Percentiles rank a stretch among this genome's conserved stretches.
Conservation (phyloP, 345 rosid species). For the Dipteronia sinensis region DNA sequence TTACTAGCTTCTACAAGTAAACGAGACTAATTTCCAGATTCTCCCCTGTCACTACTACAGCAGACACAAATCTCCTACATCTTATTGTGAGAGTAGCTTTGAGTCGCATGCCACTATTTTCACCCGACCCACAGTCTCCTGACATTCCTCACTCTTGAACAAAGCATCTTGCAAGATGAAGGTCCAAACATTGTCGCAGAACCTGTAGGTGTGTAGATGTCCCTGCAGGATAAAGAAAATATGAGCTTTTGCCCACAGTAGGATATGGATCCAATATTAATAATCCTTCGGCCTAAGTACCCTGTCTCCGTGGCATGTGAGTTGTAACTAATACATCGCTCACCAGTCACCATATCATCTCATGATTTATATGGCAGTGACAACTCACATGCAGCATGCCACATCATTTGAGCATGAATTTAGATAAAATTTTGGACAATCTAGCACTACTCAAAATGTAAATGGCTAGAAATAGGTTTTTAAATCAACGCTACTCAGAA, state of each 20-base stretch:
- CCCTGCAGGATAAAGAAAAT: conserved; percentile 53
- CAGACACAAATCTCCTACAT: conserved; percentile 11
- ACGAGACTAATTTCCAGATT: conserved; percentile 3
- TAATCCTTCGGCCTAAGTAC: background rate
- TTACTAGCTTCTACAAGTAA: conserved; percentile 11
- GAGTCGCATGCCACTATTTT: conserved; percentile 99
- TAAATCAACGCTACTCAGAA: background rate
- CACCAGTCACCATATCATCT: no score
- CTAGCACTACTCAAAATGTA: no score
- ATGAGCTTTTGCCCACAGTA: background rate
- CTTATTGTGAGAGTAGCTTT: conserved; percentile 81
- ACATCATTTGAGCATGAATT: background rate
- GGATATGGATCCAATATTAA: background rate
- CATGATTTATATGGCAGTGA: background rate
- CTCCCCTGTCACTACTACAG: conserved; percentile 18
- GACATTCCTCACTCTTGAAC: conserved; percentile 71
- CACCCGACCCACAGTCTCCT: conserved; percentile 70
- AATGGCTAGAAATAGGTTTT: background rate
- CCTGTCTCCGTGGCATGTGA: background rate
- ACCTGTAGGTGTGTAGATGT: conserved; percentile 97
- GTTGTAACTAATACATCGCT: no score
- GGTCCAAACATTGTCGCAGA: conserved; percentile 99
- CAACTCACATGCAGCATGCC: background rate
- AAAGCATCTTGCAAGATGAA: conserved; percentile 77
- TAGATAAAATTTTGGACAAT: no score